These are phyloP conservation scores for Crotalaria pallida DNA, from an alignment of 306 rosid species.

Conservation along the genomic window DNA sequence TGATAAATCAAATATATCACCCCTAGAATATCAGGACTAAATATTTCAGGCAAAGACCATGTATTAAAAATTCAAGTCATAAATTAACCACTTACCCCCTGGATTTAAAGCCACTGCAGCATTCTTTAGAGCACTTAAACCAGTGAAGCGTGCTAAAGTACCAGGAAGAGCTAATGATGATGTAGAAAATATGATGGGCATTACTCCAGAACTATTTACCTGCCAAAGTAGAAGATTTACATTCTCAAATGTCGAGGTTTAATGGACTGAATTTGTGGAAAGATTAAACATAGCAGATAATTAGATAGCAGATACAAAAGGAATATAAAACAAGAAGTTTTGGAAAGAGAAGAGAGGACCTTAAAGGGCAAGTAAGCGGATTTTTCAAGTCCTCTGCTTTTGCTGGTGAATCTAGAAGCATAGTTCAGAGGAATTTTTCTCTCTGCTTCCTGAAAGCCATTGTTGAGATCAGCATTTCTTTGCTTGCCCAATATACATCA, in stretches of 20 bases:
- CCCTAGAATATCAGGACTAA: conserved; percentile 26
- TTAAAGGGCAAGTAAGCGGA: conserved; percentile 95
- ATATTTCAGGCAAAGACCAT: neutral
- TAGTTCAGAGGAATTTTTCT: conserved; percentile 93
- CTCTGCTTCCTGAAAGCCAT: conserved; percentile 89
- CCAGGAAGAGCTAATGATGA: conserved; percentile 96
- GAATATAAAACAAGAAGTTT: conserved; percentile 14
- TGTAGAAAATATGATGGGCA: conserved; percentile 95
- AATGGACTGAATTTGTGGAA: neutral
- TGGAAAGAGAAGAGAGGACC: conserved; percentile 38
- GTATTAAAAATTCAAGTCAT: neutral
- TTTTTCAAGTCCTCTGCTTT: conserved; percentile 72
- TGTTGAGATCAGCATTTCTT: conserved; percentile 33
- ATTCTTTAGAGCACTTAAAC: conserved; percentile 63
- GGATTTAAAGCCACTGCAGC: conserved; percentile 88
- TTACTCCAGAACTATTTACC: conserved; percentile 98
- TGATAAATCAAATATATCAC: conserved; percentile 34
- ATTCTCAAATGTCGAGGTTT: conserved; percentile 10
- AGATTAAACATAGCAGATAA: neutral
- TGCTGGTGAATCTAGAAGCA: conserved; percentile 82
- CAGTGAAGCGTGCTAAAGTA: conserved; percentile 91
- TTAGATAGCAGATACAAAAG: conserved; percentile 7
- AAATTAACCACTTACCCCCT: conserved; percentile 50
- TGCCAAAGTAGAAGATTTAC: conserved; percentile 31
- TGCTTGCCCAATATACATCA: conserved; percentile 11